Conservation (phyloP, 805 yeast genomes). For the Saturnispora zaruensis region DNA sequence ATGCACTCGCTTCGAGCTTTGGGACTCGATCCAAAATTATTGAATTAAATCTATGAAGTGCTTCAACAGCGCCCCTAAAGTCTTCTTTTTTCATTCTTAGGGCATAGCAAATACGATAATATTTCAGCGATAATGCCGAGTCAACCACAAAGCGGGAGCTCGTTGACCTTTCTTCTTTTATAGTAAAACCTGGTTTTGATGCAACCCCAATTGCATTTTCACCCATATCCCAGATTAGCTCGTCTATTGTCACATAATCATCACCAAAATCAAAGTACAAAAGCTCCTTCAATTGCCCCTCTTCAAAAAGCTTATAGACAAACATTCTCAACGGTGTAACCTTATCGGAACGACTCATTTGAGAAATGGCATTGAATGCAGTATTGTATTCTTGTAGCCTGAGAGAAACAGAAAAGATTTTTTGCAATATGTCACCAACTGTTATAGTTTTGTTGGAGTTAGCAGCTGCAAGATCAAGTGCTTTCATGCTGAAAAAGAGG, state of each 20-base stretch:
- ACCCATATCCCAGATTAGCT: conserved; percentile 29
- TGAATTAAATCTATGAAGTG: conserved; percentile 34
- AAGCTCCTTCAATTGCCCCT: conserved; percentile 33
- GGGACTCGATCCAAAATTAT: conserved; percentile 12
- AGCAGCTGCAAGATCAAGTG: conserved; percentile 16
- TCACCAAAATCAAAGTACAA: conserved; percentile 36
- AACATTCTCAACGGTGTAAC: conserved; percentile 26
- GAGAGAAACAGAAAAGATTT: conserved; percentile 26
- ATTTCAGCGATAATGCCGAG: conserved; percentile 29
- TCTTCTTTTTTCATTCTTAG: conserved; percentile 43
- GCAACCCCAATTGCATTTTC: conserved; percentile 16
- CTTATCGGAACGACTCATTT: conserved; percentile 21
- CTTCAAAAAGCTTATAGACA: conserved; percentile 31
- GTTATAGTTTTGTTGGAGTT: conserved; percentile 7
- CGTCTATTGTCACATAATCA: conserved; percentile 36
- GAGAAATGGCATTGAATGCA: conserved; percentile 23
- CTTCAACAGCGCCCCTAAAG: conserved; percentile 39
- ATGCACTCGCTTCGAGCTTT: background rate
- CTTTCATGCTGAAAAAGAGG: conserved; percentile 26
- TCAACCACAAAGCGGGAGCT: conserved; percentile 21
- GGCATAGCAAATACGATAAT: conserved; percentile 43
- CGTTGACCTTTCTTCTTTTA: background rate
- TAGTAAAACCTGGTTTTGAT: background rate
- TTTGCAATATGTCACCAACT: conserved; percentile 18
- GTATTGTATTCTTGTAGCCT: conserved; percentile 25